Evolutionary conservation across 108 stramenopile species (phyloP).

Genomic region (Bacterosira constricta): DNA sequence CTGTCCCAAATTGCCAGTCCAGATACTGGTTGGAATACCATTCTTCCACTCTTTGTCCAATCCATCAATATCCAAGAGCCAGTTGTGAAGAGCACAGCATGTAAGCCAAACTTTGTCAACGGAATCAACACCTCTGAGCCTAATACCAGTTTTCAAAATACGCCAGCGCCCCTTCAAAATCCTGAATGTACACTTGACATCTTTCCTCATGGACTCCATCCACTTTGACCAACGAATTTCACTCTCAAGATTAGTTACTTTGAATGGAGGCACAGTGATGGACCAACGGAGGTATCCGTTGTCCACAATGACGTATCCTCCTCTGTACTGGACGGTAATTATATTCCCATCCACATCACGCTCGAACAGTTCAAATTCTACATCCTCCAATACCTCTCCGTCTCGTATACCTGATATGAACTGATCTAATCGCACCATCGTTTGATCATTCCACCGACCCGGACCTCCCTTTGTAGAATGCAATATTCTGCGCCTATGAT

Average conservation of each 20-base stretch:
- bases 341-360: not conserved
- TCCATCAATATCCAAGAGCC: constrained; percentile 41
- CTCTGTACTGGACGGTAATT: not conserved
- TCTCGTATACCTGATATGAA: not conserved
- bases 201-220: constrained; percentile 45
- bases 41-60: constrained; percentile 1
- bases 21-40: not conserved
- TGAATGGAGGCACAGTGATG: constrained; percentile 31
- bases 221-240: constrained; percentile 13
- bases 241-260: not conserved
- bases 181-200: constrained; percentile 49
- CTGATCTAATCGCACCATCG: not conserved
- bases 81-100: constrained; percentile 44
- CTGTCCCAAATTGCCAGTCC: not conserved
- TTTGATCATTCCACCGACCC: constrained; percentile 6
- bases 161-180: constrained; percentile 32
- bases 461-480: constrained; percentile 5
- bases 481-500: not conserved
- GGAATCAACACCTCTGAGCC: not conserved
- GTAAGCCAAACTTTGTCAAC: constrained; percentile 19
- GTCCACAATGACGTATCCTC: constrained; percentile 40
- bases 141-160: constrained; percentile 20
- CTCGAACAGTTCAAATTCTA: constrained; percentile 2
- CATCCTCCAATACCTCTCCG: not conserved
- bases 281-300: constrained; percentile 47